A percentile compares a stretch with the other conserved stretches of the same genome.
These are phyloP conservation scores for Eryngium alpinum DNA, from an alignment of 140 eudicot genomes.

Conservation along the genomic window DNA sequence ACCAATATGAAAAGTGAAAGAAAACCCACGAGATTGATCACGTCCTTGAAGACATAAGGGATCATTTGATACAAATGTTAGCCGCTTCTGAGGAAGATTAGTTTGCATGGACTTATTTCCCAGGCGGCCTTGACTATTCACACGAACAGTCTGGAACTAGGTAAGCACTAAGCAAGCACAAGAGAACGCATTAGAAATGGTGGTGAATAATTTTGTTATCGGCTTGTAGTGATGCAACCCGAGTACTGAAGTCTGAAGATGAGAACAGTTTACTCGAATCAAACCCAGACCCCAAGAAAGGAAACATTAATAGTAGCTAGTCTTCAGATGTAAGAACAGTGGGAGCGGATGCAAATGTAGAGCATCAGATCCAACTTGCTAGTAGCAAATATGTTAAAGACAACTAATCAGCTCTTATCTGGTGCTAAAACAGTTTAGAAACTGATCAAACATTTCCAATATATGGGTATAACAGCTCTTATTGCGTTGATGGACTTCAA, in stretches of 20 bases:
- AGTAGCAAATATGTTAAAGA: slow-evolving; percentile 33
- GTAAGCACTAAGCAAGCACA: slow-evolving; percentile 38
- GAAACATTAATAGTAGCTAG: slow-evolving; percentile 14
- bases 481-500: slow-evolving; percentile 37
- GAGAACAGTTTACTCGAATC: slow-evolving; percentile 22
- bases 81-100: slow-evolving; percentile 43
- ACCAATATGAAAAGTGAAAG: too few species aligned
- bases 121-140: slow-evolving; percentile 26
- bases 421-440: slow-evolving; percentile 40
- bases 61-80: slow-evolving; percentile 37
- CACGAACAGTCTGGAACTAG: slow-evolving; percentile 35
- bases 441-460: slow-evolving; percentile 33
- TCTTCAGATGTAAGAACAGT: slow-evolving; percentile 10
- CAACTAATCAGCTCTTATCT: slow-evolving; percentile 40
- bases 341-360: slow-evolving; percentile 22
- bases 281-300: slow-evolving; percentile 27
- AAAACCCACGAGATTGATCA: slow-evolving; percentile 45
- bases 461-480: slow-evolving; percentile 36
- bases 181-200: slow-evolving; percentile 23
- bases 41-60: slow-evolving; percentile 41
- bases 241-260: slow-evolving; percentile 30
- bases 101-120: slow-evolving; percentile 28
- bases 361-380: slow-evolving; percentile 19
- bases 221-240: slow-evolving; percentile 48
- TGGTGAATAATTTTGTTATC: slow-evolving; percentile 49